Evolutionary conservation across 2,329 filamentous ascomycete genomes (phyloP).

Genomic region (Xylariales sp.): DNA sequence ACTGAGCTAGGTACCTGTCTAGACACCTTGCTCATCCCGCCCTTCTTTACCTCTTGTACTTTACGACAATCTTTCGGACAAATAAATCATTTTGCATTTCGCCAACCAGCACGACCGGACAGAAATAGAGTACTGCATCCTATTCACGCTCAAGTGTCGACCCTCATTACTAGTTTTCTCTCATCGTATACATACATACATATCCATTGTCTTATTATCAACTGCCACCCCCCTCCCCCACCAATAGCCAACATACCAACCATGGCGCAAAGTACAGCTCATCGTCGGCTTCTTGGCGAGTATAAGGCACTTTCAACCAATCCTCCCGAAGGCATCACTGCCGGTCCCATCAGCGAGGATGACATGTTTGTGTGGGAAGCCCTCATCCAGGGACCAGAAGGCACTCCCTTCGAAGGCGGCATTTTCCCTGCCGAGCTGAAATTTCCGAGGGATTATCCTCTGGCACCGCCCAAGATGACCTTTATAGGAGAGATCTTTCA

Average conservation of each 20-base stretch:
- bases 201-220: background rate
- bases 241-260: conserved; percentile 2
- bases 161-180: background rate
- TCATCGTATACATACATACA: background rate
- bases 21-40: background rate
- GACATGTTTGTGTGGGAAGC: conserved; percentile 98
- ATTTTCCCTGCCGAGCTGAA: conserved; percentile 94
- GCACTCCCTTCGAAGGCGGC: conserved; percentile 94
- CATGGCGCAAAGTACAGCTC: conserved; percentile 72
- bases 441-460: conserved; percentile 96
- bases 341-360: conserved; percentile 91
- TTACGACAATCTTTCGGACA: background rate
- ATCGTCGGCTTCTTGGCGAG: conserved; percentile 91
- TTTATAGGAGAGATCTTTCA: conserved; percentile 96
- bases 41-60: no score
- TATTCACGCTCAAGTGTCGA: background rate
- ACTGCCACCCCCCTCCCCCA: background rate
- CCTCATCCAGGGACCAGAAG: conserved; percentile 93
- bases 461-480: conserved; percentile 94
- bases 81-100: background rate
- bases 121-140: background rate
- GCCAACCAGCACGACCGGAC: background rate
- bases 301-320: conserved; percentile 94
- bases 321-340: conserved; percentile 96
- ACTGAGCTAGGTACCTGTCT: background rate